Evolutionary conservation across 129 eudicot genomes (phyloP).

Genomic region (Solidago caesia): DNA sequence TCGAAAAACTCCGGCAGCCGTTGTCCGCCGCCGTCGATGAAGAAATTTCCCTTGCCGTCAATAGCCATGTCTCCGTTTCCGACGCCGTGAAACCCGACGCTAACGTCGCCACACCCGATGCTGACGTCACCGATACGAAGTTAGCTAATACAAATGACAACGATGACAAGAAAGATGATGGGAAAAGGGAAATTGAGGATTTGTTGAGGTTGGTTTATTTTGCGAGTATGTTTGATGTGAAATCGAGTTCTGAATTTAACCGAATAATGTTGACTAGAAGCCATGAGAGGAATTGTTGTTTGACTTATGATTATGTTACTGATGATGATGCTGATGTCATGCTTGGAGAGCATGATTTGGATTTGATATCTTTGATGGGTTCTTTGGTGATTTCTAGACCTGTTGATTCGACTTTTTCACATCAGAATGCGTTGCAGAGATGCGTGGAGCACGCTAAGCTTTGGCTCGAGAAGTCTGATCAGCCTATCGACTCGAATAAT

Average conservation of each 20-base stretch:
- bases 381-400: constrained; percentile 65
- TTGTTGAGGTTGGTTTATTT: constrained; percentile 68
- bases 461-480: constrained; percentile 63
- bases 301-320: constrained; percentile 81
- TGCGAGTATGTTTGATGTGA: constrained; percentile 80
- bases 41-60: constrained; percentile 45
- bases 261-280: constrained; percentile 64
- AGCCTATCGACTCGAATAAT: constrained; percentile 46
- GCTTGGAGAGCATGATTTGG: constrained; percentile 76
- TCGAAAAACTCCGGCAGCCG: constrained; percentile 79
- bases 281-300: constrained; percentile 88
- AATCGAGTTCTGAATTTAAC: constrained; percentile 48
- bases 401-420: constrained; percentile 56
- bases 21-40: constrained; percentile 56
- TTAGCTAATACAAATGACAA: not conserved
- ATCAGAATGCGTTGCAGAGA: constrained; percentile 53
- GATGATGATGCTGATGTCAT: constrained; percentile 74
- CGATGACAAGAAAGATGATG: constrained; percentile 14
- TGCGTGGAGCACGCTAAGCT: constrained; percentile 75
- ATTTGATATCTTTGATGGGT: constrained; percentile 61
- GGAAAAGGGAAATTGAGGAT: constrained; percentile 35
- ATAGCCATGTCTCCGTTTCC: constrained; percentile 47
- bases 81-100: constrained; percentile 28
- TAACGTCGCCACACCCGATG: constrained; percentile 25
- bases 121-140: not conserved